Conservation (phyloP, 805 yeast genomes). For the Saccharomycopsis synnaedendra region DNA sequence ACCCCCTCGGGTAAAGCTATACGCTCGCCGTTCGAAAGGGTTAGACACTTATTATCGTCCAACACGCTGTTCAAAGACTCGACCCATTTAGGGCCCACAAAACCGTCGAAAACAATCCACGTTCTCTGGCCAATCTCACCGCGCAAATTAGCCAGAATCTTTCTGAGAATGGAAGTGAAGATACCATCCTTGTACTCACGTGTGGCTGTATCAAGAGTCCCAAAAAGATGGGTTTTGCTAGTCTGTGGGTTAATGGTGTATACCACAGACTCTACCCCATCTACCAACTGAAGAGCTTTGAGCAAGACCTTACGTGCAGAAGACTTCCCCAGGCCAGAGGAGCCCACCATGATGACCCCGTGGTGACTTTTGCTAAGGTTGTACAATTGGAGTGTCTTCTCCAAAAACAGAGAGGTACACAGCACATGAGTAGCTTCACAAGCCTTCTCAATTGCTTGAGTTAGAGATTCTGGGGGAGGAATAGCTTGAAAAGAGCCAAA, state of each 20-base stretch:
- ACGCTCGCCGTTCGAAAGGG: constrained; percentile 87
- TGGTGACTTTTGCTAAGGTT: constrained; percentile 54
- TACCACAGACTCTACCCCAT: constrained; percentile 26
- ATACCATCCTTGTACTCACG: constrained; percentile 92
- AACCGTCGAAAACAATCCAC: constrained; percentile 88
- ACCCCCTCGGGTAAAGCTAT: constrained; percentile 53
- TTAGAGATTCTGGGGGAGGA: background rate
- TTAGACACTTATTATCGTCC: constrained; percentile 74
- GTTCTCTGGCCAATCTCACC: constrained; percentile 45
- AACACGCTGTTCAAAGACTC: constrained; percentile 83
- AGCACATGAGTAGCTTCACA: constrained; percentile 25
- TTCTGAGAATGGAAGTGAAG: constrained; percentile 56
- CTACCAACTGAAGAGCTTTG: constrained; percentile 28
- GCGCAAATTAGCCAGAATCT: constrained; percentile 36
- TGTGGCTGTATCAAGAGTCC: constrained; percentile 60
- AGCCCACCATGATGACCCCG: constrained; percentile 76
- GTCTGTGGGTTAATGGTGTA: constrained; percentile 68
- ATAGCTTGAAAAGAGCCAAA: constrained; percentile 21
- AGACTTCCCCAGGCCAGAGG: constrained; percentile 67
- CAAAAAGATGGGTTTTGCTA: constrained; percentile 55
- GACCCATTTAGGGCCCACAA: constrained; percentile 88
- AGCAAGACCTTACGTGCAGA: constrained; percentile 38
- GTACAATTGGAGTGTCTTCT: constrained; percentile 48
- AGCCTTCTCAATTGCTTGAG: constrained; percentile 18
- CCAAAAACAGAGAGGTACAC: constrained; percentile 32